phyloP scores from a whole-genome alignment of 1,139 yeast genomes.

The Pichia sp. region DNA sequence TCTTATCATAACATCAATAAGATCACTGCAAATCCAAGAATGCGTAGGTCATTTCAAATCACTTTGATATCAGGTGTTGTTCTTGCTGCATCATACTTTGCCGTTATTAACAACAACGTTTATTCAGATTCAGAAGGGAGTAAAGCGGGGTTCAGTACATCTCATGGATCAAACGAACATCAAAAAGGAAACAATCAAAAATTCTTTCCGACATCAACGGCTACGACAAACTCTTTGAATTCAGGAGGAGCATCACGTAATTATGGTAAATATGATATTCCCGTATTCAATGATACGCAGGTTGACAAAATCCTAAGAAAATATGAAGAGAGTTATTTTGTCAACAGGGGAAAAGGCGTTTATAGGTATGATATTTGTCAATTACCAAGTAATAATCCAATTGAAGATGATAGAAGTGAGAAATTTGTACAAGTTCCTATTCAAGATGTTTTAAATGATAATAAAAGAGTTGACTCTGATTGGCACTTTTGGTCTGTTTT shows the following conservation, averaged over 20 bases:
- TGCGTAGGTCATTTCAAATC: constrained; percentile 27
- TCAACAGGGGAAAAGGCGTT: constrained; percentile 86
- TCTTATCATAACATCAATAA: constrained; percentile 7
- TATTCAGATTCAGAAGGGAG: constrained; percentile 22
- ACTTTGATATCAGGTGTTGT: constrained; percentile 31
- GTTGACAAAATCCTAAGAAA: constrained; percentile 64
- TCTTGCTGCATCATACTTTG: constrained; percentile 31
- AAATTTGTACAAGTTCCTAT: constrained; percentile 78
- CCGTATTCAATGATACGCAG: constrained; percentile 60
- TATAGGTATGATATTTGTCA: constrained; percentile 87
- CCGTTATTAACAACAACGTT: constrained; percentile 28
- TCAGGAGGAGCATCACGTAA: constrained; percentile 35
- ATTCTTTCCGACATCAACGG: constrained; percentile 33
- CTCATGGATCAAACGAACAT: neutral
- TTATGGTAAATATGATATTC: constrained; percentile 29
- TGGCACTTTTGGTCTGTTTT: constrained; percentile 95
- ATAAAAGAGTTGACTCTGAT: constrained; percentile 55
- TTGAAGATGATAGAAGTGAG: constrained; percentile 90
- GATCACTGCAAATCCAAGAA: constrained; percentile 12
- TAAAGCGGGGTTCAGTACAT: constrained; percentile 5
- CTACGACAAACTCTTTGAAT: constrained; percentile 34
- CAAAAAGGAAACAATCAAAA: constrained; percentile 19
- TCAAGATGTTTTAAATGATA: constrained; percentile 42
- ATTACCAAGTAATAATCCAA: constrained; percentile 85
- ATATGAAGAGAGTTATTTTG: constrained; percentile 71